phyloP scores from a whole-genome alignment of 192 early-diverging fungal genomes.

The Dissophora ornata region DNA sequence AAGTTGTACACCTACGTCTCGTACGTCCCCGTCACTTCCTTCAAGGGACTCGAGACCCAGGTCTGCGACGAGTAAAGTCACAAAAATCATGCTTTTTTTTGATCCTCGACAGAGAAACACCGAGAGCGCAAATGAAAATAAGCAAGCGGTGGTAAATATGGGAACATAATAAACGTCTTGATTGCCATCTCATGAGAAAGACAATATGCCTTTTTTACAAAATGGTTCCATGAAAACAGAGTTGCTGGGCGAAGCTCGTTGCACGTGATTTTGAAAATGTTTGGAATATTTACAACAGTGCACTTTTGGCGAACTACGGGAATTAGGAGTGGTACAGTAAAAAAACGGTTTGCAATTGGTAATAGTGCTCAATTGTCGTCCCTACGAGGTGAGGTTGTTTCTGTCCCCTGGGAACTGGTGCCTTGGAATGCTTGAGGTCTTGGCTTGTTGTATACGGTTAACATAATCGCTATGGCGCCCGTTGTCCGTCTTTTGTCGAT shows the following conservation, averaged over 20 bases:
- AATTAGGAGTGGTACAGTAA: no score
- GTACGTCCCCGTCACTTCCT: conserved; percentile 84
- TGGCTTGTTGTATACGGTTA: neutral
- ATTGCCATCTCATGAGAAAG: no score
- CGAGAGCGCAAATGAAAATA: no score
- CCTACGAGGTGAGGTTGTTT: neutral
- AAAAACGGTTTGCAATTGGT: no score
- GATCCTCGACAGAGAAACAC: no score
- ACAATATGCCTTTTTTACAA: no score
- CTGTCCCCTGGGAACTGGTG: conserved; percentile 3
- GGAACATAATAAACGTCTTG: no score
- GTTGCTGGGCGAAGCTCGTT: conserved; percentile 1
- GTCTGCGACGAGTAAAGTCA: conserved; percentile 67
- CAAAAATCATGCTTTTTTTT: conserved; percentile 8
- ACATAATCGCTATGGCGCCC: conserved; percentile 24
- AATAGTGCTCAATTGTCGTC: no score
- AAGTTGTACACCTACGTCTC: conserved; percentile 98
- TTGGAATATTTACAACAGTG: neutral
- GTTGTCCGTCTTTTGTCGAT: conserved; percentile 33
- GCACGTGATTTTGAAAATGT: no score
- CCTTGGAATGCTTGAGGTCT: neutral
- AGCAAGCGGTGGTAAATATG: no score
- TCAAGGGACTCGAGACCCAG: conserved; percentile 89
- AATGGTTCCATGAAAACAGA: neutral
- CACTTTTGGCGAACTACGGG: neutral